Percentiles rank a stretch among this genome's conserved stretches.
These are phyloP conservation scores for Solanum microdontum DNA, from an alignment of 257 asterid species.

Conservation along the genomic window DNA sequence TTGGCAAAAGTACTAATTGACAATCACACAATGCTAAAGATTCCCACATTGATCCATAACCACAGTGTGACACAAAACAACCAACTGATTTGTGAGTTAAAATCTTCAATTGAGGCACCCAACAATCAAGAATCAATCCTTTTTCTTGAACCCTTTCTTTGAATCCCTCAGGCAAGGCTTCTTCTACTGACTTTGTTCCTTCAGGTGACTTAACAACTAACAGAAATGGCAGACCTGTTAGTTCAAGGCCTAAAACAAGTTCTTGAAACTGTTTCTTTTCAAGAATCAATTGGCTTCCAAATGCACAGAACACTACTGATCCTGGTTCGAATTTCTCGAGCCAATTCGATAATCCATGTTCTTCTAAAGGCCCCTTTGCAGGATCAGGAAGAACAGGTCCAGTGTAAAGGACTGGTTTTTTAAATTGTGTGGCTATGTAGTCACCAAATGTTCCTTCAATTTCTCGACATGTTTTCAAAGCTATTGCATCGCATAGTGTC, in stretches of 20 bases:
- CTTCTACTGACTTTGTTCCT: background rate
- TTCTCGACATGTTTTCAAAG: slow-evolving; percentile 7
- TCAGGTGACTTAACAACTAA: slow-evolving; percentile 1
- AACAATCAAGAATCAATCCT: background rate
- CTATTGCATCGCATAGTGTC: slow-evolving; percentile 7
- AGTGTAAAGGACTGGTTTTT: slow-evolving; percentile 5
- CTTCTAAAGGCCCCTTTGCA: background rate
- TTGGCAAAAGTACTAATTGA: slow-evolving; percentile 7
- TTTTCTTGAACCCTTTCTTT: background rate
- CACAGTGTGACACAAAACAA: slow-evolving; percentile 11
- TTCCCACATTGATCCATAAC: slow-evolving; percentile 17
- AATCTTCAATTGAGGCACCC: slow-evolving; percentile 5
- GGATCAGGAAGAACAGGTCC: slow-evolving; percentile 16
- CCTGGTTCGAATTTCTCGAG: background rate
- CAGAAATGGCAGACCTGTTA: slow-evolving; percentile 1
- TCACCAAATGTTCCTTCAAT: slow-evolving; percentile 16
- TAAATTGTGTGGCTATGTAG: background rate
- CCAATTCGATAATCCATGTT: slow-evolving; percentile 1
- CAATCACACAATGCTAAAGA: background rate
- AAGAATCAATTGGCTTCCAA: slow-evolving; percentile 12
- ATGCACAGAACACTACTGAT: slow-evolving; percentile 10
- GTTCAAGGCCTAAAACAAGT: slow-evolving; percentile 6
- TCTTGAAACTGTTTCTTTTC: slow-evolving; percentile 10
- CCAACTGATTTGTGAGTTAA: slow-evolving; percentile 4
- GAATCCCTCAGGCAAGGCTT: slow-evolving; percentile 9